A percentile compares a stretch with the other conserved stretches of the same genome.
Conservation (phyloP, 495 filamentous ascomycete genomes). For the Stereocaulon alpinum region DNA sequence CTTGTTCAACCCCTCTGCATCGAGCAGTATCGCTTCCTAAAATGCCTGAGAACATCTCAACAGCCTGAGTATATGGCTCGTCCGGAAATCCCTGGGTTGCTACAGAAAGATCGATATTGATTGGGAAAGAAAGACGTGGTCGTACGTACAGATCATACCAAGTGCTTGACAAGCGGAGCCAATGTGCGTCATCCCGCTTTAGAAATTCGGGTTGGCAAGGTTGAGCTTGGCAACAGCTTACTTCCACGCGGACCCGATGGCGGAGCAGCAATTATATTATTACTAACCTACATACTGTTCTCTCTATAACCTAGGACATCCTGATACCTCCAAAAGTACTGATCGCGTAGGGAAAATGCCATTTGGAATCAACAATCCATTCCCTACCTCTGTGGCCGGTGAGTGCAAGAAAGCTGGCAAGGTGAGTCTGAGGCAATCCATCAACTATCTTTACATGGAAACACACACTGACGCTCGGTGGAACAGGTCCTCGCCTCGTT, state of each 20-base stretch:
- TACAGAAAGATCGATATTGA: no score
- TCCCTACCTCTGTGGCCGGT: conserved; percentile 57
- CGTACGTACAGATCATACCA: no score
- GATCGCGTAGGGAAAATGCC: conserved; percentile 32
- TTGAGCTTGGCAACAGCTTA: conserved; percentile 6
- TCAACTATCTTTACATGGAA: not conserved
- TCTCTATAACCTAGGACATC: not conserved
- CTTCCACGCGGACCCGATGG: conserved; percentile 7
- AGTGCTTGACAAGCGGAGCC: no score
- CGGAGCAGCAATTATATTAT: not conserved
- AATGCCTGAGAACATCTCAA: no score
- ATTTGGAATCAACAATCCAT: conserved; percentile 58
- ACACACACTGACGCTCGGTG: not conserved
- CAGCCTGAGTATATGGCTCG: no score
- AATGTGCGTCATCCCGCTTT: conserved; percentile 7
- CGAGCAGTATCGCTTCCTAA: no score
- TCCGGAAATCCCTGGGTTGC: no score
- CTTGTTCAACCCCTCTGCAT: no score
- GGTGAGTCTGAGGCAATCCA: conserved; percentile 16
- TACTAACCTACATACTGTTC: not conserved
- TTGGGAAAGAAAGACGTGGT: no score
- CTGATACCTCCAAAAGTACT: not conserved
- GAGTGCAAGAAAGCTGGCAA: conserved; percentile 88
- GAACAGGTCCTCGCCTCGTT: conserved; percentile 74
- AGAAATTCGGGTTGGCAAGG: not conserved